Conservation (phyloP, 164 flowering plant genomes). For the Protea cynaroides region DNA sequence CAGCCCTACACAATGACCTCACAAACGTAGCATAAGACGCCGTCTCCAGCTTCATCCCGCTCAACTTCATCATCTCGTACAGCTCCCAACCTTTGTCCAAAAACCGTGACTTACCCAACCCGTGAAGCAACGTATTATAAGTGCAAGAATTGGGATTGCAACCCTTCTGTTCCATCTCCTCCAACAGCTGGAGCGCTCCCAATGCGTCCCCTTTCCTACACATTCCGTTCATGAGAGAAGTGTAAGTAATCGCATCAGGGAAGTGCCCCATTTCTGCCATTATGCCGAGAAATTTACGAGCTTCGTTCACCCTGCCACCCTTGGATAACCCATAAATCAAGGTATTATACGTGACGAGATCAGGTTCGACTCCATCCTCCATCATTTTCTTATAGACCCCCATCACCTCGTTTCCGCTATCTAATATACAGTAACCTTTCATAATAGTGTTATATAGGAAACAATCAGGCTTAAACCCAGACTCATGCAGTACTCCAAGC, state of each 20-base stretch:
- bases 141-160: slow-evolving; percentile 77
- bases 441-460: slow-evolving; percentile 85
- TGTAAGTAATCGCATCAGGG: slow-evolving; percentile 80
- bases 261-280: slow-evolving; percentile 70
- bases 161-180: slow-evolving; percentile 72
- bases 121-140: slow-evolving; percentile 78
- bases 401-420: slow-evolving; percentile 53
- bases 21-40: slow-evolving; percentile 69
- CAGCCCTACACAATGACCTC: slow-evolving; percentile 64
- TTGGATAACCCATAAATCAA: slow-evolving; percentile 83
- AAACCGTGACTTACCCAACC: slow-evolving; percentile 64
- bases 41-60: slow-evolving; percentile 61
- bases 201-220: slow-evolving; percentile 69
- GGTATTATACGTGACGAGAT: slow-evolving; percentile 77
- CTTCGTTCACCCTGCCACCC: slow-evolving; percentile 62
- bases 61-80: slow-evolving; percentile 53
- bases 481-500: slow-evolving; percentile 37
- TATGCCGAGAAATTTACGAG: slow-evolving; percentile 48
- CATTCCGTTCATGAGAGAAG: slow-evolving; percentile 92
- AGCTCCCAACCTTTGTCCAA: slow-evolving; percentile 60
- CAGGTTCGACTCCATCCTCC: slow-evolving; percentile 78
- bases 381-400: slow-evolving; percentile 71
- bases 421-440: slow-evolving; percentile 76
- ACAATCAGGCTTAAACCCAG: slow-evolving; percentile 80
- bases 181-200: slow-evolving; percentile 60